Evolutionary conservation across 257 asterid species (phyloP).

Genomic region (Coffea eugenioides): DNA sequence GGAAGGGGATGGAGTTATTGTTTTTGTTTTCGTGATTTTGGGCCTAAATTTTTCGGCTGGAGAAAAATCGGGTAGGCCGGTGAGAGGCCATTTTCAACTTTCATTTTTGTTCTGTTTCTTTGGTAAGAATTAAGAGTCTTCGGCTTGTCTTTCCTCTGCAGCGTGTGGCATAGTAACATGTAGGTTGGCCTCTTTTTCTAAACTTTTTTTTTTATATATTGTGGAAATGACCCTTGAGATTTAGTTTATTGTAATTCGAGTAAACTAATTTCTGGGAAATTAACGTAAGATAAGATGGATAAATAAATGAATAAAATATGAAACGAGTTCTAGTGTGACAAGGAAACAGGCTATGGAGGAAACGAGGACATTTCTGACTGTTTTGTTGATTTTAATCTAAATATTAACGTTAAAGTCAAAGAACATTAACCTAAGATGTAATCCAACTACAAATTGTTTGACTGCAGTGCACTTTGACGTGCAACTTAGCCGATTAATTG

Average conservation of each 20-base stretch:
- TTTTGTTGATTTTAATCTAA: not conserved
- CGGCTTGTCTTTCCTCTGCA: conserved; percentile 21
- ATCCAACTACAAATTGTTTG: conserved; percentile 9
- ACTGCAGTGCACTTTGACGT: not conserved
- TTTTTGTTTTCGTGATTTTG: conserved; percentile 17
- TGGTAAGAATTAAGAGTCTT: conserved; percentile 10
- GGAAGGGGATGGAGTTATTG: conserved; percentile 30
- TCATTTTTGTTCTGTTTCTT: conserved; percentile 48
- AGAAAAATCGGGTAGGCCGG: conserved; percentile 43
- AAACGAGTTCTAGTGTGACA: not conserved
- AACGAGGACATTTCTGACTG: not conserved
- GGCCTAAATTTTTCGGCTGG: conserved; percentile 25
- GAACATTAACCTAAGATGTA: conserved; percentile 6
- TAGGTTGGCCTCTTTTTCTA: not conserved
- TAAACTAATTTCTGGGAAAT: not conserved
- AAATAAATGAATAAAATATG: not conserved
- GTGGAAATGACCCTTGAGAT: not conserved
- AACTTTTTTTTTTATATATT: not conserved
- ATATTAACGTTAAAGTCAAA: not conserved
- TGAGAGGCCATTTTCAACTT: conserved; percentile 69
- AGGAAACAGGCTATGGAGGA: not conserved
- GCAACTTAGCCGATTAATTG: not conserved
- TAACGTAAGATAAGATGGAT: not conserved
- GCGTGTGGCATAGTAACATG: not conserved
- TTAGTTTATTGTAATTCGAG: not conserved